Percentiles rank a stretch among this genome's conserved stretches.
These are phyloP conservation scores for Cochliopodium minus DNA, from an alignment of 208 protist species.

Conservation along the genomic window DNA sequence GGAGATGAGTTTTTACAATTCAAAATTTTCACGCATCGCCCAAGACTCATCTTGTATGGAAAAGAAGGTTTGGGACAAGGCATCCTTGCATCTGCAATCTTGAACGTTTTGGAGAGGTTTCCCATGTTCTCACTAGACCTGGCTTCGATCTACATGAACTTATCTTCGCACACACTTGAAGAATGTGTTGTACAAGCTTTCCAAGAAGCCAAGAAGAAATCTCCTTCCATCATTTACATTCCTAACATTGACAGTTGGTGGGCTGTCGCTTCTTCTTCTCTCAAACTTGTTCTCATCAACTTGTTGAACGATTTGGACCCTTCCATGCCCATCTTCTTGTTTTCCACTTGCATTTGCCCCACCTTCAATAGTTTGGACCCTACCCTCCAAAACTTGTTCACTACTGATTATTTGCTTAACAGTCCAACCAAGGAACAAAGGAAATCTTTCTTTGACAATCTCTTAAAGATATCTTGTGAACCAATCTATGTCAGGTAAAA, in stretches of 20 bases:
- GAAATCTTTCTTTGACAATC: too few relatives aligned
- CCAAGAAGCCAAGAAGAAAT: not conserved
- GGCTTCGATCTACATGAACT: not conserved
- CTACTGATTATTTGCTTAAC: not conserved
- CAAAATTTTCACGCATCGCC: not conserved
- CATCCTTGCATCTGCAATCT: not conserved
- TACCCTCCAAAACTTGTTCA: too few relatives aligned
- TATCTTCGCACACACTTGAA: not conserved
- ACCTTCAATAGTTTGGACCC: too few relatives aligned
- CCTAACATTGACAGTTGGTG: not conserved
- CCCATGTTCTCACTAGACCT: not conserved
- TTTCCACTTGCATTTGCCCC: not conserved
- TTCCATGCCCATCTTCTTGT: not conserved
- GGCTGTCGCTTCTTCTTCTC: not conserved
- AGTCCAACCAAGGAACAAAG: not conserved
- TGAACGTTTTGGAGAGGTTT: not conserved
- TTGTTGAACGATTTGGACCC: not conserved
- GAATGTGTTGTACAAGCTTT: not conserved
- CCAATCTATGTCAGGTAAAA: too few relatives aligned
- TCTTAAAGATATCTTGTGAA: too few relatives aligned
- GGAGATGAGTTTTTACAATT: not conserved
- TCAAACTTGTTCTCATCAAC: not conserved
- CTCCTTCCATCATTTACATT: not conserved
- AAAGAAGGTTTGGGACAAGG: not conserved
- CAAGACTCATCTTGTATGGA: not conserved